Evolutionary conservation across 2,329 filamentous ascomycete genomes (phyloP).

Genomic region (Aspergillus sp.): DNA sequence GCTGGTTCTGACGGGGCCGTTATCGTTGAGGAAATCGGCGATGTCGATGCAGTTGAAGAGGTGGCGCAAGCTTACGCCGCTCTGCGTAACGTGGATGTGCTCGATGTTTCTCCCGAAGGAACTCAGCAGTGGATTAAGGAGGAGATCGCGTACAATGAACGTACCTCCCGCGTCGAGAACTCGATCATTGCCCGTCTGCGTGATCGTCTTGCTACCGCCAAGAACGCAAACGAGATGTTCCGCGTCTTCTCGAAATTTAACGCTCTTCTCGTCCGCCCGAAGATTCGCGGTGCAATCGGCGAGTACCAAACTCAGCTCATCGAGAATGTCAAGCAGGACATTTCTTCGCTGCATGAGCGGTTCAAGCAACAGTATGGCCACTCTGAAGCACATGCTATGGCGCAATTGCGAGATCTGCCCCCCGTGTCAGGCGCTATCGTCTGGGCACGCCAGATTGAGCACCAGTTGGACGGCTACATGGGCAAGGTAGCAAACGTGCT

Average conservation of each 20-base stretch:
- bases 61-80: constrained; percentile 93
- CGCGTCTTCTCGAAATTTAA: constrained; percentile 99
- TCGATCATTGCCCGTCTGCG: constrained; percentile 94
- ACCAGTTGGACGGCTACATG: constrained; percentile 95
- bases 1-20: constrained; percentile 61
- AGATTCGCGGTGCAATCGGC: constrained; percentile 95
- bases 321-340: constrained; percentile 96
- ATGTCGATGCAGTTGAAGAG: constrained; percentile 95
- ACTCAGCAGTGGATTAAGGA: constrained; percentile 91
- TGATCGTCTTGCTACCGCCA: constrained; percentile 90
- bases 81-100: constrained; percentile 88
- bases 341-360: constrained; percentile 86
- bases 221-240: constrained; percentile 99
- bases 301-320: constrained; percentile 98
- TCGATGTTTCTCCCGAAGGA: constrained; percentile 87
- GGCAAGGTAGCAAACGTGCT: constrained; percentile 98
- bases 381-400: constrained; percentile 97
- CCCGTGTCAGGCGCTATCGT: constrained; percentile 97
- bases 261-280: constrained; percentile 95
- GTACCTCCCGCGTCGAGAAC: constrained; percentile 95
- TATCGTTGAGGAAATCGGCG: constrained; percentile 90
- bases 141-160: constrained; percentile 95
- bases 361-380: constrained; percentile 99
- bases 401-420: constrained; percentile 90
- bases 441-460: constrained; percentile 95